Conservation (phyloP, 768 basidiomycete genomes). For the Trametes gibbosa region DNA sequence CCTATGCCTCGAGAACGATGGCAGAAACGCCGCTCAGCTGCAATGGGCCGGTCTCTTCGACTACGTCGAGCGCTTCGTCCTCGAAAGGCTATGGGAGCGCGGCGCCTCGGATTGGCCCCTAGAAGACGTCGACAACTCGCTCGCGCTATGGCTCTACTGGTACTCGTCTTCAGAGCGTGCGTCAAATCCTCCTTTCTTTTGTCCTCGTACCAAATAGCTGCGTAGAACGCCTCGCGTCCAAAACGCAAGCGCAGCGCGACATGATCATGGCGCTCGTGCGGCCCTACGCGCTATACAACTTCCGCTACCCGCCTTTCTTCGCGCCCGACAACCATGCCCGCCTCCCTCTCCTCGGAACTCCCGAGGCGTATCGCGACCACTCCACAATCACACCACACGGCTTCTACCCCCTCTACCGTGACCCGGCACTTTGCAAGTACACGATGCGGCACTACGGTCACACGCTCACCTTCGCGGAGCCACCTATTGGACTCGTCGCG, state of each 20-base stretch:
- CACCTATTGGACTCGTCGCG: conserved; percentile 54
- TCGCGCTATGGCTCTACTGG: conserved; percentile 66
- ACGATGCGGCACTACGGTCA: conserved; percentile 22
- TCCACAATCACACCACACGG: conserved; percentile 40
- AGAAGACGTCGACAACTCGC: conserved; percentile 46
- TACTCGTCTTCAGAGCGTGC: conserved; percentile 49
- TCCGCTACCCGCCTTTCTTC: conserved; percentile 53
- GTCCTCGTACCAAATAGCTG: neutral
- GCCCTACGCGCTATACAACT: conserved; percentile 41
- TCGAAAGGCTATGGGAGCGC: conserved; percentile 43
- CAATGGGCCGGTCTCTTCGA: conserved; percentile 46
- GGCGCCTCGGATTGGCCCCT: conserved; percentile 50
- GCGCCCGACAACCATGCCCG: conserved; percentile 61
- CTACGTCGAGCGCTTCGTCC: conserved; percentile 46
- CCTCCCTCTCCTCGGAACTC: conserved; percentile 41
- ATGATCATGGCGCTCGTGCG: conserved; percentile 35
- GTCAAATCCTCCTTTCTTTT: conserved; percentile 17
- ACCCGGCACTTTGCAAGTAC: conserved; percentile 14
- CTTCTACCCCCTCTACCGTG: conserved; percentile 46
- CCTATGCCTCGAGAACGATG: conserved; percentile 66
- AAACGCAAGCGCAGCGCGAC: conserved; percentile 24
- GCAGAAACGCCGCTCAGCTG: conserved; percentile 52
- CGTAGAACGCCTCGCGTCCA: conserved; percentile 16
- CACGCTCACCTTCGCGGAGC: conserved; percentile 30
- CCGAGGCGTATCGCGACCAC: conserved; percentile 15